Evolutionary conservation across 2,329 filamentous ascomycete genomes (phyloP).

Genomic region (Helminthosporium solani): DNA sequence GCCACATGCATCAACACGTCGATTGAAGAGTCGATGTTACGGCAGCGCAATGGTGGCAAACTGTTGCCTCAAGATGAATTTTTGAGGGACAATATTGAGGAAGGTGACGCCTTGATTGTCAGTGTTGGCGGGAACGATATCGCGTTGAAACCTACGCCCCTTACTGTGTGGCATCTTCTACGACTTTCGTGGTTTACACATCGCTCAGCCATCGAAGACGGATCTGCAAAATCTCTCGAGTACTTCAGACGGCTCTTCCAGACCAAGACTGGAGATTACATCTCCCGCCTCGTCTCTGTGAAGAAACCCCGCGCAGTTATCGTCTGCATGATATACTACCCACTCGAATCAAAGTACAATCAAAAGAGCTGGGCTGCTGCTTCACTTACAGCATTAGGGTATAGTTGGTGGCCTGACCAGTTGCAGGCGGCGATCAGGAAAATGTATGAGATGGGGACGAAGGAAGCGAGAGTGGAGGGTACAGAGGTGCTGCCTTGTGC

Average conservation of each 20-base stretch:
- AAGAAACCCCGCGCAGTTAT: conserved; percentile 37
- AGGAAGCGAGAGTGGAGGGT: conserved; percentile 27
- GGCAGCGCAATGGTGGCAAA: conserved; percentile 25
- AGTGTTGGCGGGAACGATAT: conserved; percentile 43
- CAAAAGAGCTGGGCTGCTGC: conserved; percentile 38
- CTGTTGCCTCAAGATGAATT: conserved; percentile 38
- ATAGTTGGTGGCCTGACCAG: conserved; percentile 29
- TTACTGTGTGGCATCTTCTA: conserved; percentile 36
- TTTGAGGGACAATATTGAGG: conserved; percentile 34
- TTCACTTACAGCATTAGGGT: conserved; percentile 33
- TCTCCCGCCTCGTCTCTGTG: conserved; percentile 23
- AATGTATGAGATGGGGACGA: conserved; percentile 35
- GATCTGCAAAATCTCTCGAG: conserved; percentile 24
- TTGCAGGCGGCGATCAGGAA: conserved; percentile 36
- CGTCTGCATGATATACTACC: conserved; percentile 44
- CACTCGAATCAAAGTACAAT: conserved; percentile 28
- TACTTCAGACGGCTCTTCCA: conserved; percentile 39
- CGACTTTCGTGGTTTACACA: conserved; percentile 33
- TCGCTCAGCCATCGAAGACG: conserved; percentile 22
- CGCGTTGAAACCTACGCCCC: conserved; percentile 27
- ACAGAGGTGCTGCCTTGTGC: conserved; percentile 35
- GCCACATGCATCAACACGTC: conserved; percentile 41
- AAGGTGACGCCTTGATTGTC: conserved; percentile 36
- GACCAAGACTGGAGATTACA: conserved; percentile 28
- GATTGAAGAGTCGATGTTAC: conserved; percentile 38